A percentile compares a stretch with the other conserved stretches of the same genome.
These are phyloP conservation scores for Acanthochlamys bracteata DNA, from an alignment of 106 monocot species.

Conservation along the genomic window DNA sequence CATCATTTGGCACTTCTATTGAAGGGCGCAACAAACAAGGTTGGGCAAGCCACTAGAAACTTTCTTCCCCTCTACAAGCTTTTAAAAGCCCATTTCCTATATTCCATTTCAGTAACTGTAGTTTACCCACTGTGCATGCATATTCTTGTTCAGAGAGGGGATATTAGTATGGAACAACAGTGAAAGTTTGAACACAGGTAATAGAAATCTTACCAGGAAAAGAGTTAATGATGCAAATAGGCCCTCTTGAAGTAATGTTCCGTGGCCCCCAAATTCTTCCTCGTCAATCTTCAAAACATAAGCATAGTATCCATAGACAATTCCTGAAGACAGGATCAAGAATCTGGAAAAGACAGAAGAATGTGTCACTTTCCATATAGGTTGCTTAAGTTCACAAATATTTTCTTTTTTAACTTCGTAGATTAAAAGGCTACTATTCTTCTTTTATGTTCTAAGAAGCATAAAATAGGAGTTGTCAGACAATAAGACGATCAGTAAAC, in stretches of 20 bases:
- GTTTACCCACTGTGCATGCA: background rate
- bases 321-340: constrained; percentile 53
- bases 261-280: constrained; percentile 90
- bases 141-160: background rate
- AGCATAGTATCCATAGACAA: constrained; percentile 77
- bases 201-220: constrained; percentile 55
- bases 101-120: too few relatives aligned
- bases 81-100: too few relatives aligned
- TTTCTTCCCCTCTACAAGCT: too few relatives aligned
- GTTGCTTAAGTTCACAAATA: background rate
- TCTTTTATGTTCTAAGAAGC: too few relatives aligned
- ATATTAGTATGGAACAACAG: background rate
- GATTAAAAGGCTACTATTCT: background rate
- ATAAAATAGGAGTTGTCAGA: too few relatives aligned
- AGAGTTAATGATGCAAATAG: constrained; percentile 89
- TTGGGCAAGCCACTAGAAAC: too few relatives aligned
- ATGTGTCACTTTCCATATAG: too few relatives aligned
- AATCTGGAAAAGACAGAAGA: constrained; percentile 35
- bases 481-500: too few relatives aligned
- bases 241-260: constrained; percentile 80
- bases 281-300: constrained; percentile 73
- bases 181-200: background rate
- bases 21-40: too few relatives aligned
- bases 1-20: too few relatives aligned
- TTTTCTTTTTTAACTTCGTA: background rate